phyloP scores from a whole-genome alignment of 768 basidiomycete species.

The Phlegmacium glaucopus region DNA sequence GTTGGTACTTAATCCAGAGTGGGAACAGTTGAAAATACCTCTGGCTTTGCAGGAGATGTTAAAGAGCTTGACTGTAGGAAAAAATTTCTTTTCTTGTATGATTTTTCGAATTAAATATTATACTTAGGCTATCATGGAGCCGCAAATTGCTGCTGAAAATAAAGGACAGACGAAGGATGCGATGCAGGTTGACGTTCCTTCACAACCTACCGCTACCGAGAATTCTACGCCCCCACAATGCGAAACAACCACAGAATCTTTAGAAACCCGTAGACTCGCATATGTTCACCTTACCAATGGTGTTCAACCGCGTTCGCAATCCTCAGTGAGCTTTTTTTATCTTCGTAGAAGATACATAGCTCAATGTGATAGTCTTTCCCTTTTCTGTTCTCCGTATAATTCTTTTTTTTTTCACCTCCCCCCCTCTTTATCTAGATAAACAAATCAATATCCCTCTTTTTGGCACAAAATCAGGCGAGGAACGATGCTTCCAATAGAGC shows the following conservation, averaged over 20 bases:
- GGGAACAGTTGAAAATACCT: conserved; percentile 58
- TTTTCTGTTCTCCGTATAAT: too few relatives aligned
- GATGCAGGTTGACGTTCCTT: conserved; percentile 10
- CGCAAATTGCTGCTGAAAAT: conserved; percentile 8
- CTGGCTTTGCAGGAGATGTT: conserved; percentile 51
- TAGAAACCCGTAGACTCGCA: conserved; percentile 70
- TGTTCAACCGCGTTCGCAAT: conserved; percentile 47
- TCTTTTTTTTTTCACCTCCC: not conserved
- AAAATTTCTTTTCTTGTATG: not conserved
- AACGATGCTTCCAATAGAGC: conserved; percentile 75
- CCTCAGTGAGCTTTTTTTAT: conserved; percentile 44
- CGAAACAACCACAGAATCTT: conserved; percentile 18
- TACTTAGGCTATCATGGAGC: conserved; percentile 4
- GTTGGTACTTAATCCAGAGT: conserved; percentile 62
- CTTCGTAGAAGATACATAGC: not conserved
- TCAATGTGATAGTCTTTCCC: conserved; percentile 8
- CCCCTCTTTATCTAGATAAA: conserved; percentile 44
- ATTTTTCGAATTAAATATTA: conserved; percentile 17
- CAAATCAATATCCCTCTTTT: conserved; percentile 67
- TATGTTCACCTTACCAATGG: conserved; percentile 52
- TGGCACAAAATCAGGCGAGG: conserved; percentile 65
- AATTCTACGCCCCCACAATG: not conserved
- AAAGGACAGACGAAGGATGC: conserved; percentile 6
- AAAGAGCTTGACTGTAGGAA: conserved; percentile 47
- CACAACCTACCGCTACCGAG: conserved; percentile 1